Evolutionary conservation across 78 protist genomes (phyloP).

Genomic region (Thecamonas trahens): DNA sequence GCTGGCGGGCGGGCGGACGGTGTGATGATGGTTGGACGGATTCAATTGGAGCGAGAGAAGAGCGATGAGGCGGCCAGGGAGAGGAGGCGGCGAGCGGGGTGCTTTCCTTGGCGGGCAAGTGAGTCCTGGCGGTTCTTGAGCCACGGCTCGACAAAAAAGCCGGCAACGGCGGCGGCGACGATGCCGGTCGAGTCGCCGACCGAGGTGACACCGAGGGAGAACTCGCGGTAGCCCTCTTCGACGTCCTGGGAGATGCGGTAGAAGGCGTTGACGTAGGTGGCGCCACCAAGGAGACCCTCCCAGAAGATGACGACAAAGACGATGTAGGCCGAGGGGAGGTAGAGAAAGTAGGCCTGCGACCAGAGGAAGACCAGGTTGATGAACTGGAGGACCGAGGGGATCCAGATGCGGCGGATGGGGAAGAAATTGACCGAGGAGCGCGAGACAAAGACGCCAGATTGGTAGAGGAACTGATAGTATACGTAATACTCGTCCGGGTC

Average conservation of each 20-base stretch:
- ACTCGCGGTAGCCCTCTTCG: slow-evolving; percentile 13
- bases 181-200: slow-evolving; percentile 19
- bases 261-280: slow-evolving; percentile 25
- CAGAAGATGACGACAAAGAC: slow-evolving; percentile 4
- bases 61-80: no score
- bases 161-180: background rate
- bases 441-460: slow-evolving; percentile 8
- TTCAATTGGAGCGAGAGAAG: no score
- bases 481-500: background rate
- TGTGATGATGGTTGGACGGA: no score
- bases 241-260: background rate
- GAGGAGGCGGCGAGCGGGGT: no score
- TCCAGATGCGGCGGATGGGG: background rate
- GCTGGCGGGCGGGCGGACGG: no score
- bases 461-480: background rate
- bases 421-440: slow-evolving; percentile 8
- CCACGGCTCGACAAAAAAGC: background rate
- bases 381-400: slow-evolving; percentile 6
- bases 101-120: no score
- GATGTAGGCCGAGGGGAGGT: background rate
- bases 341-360: background rate
- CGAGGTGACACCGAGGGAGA: slow-evolving; percentile 4
- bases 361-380: background rate
- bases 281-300: slow-evolving; percentile 29
- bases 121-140: no score